Evolutionary conservation across 2,329 filamentous ascomycete species (phyloP), one percentile per base, ranked within the genome.

Genomic region (Thielaviopsis populi): DNA sequence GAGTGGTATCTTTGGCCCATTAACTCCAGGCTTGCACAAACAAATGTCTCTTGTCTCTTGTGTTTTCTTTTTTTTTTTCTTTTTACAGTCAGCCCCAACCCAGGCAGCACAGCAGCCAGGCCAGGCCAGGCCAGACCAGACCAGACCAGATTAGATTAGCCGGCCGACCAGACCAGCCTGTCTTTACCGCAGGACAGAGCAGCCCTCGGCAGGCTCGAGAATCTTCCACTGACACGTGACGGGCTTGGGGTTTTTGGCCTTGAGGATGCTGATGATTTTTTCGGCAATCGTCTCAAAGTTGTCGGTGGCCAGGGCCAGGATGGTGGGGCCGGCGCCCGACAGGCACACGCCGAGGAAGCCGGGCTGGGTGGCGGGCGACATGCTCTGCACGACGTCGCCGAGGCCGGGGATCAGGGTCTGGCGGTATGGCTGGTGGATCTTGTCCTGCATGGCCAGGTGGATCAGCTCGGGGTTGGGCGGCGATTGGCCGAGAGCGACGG

Each of bases 401-500:
- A 99, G 80, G 0, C 92, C 94, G 0, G 94, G 94, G 69, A 99
- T 95, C 67, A 99, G 82, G 1, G 83, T 87, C 75, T 94, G 87
- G 63, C 94, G 87, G 78, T 99, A 97, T 53, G 91, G 94, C 75
- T 99, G 94, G 77, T 99, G 94, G 67, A 99, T 84, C 76, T 91
- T 95, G 78, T 99, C 94, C 76, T 97, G 94, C 94, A 99, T 99
- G 58, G 91, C 92, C 59, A 95, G 85, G 77, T 95, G 95, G 73
- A 99, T 99, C 74, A 95, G 87, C 70, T 95, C 87, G 24, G 94
- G 87, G 72, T 96, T 88, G 1, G 91, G 92, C 10, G 94, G 92
- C 7, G 88, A 92, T 73, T 90, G 86, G 68, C 91, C 91, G 56
- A 99, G 81, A 0, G 91, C 91, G 11, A 91, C 89, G 40, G 92